Evolutionary conservation across 768 basidiomycete genomes (phyloP).

Genomic region (Termitomyces sp.): DNA sequence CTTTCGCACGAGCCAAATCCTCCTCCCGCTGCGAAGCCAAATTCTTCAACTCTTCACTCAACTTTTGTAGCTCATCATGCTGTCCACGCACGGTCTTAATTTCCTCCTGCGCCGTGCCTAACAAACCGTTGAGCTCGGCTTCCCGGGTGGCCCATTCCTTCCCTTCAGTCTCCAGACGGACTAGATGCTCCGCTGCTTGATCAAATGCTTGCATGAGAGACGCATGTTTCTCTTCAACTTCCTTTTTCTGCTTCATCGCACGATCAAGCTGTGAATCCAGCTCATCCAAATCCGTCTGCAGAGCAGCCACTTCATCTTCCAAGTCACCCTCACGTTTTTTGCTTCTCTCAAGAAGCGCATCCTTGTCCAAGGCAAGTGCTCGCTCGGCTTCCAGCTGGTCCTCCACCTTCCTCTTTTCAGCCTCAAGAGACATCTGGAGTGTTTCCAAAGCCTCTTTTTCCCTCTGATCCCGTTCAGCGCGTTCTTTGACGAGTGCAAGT

Average conservation of each 20-base stretch:
- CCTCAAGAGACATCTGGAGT: conserved; percentile 78
- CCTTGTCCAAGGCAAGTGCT: conserved; percentile 76
- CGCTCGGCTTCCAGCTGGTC: conserved; percentile 82
- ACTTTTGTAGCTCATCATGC: conserved; percentile 59
- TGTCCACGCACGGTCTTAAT: conserved; percentile 56
- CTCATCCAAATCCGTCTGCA: conserved; percentile 81
- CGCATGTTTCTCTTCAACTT: conserved; percentile 76
- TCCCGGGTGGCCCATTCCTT: conserved; percentile 66
- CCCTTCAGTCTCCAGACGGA: conserved; percentile 75
- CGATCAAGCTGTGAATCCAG: conserved; percentile 85
- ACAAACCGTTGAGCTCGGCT: conserved; percentile 53
- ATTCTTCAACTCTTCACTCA: conserved; percentile 67
- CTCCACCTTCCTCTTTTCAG: conserved; percentile 80
- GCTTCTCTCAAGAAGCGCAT: conserved; percentile 74
- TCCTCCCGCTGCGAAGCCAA: conserved; percentile 75
- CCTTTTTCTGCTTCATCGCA: conserved; percentile 72
- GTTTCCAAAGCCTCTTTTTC: conserved; percentile 78
- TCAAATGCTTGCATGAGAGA: conserved; percentile 71
- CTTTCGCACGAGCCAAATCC: conserved; percentile 69
- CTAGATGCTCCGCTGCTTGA: conserved; percentile 82
- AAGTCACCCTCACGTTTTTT: conserved; percentile 84
- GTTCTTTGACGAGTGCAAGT: conserved; percentile 72
- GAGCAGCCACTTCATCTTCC: conserved; percentile 75
- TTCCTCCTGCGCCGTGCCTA: conserved; percentile 55
- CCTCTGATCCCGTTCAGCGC: conserved; percentile 81